Base-by-base conservation (phyloP, 192 early-diverging fungal genomes). In the Coemansia furcata region DNA sequence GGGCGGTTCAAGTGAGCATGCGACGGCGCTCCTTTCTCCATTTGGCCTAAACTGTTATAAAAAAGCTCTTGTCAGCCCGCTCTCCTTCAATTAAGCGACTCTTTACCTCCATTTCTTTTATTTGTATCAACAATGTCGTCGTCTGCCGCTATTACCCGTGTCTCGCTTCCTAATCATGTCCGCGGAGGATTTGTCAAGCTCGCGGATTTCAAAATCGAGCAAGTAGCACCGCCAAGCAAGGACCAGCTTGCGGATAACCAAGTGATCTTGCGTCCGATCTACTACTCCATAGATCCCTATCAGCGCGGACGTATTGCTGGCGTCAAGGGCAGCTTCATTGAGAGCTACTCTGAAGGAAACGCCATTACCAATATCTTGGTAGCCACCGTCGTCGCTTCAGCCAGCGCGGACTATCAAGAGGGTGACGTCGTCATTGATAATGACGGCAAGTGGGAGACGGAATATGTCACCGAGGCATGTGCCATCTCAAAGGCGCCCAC, bases 391-490 rank as follows among this genome's bases (percentile, higher is more conserved):
- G 62, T 89, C 60, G 83, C 86, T 29, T 89, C 88, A n/a, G 82
- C 78, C 43, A 87, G 85, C 71, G 63, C 74, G 26, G 80, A 84
- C 3, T 86, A 85, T 60, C 73, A 73, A 26, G 80, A 84, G 15
- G 92, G 91, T 33, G 95, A 95, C 55, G 82, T 93, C 19, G 93
- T 93, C 64, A 90, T 87, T 66, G 90, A 92, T 44, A 85, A 90
- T 59, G 88, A 93, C 23, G 90, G 88, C 59, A 92, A 82, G 39
- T 78, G 76, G 62, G 54, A 84, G 40, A 68, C 84, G 21, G 65
- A 76, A 64, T 81, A 86, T 40, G 69, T 67, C n/a, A 85, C 85
- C 38, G 85, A 90, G 59, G 62, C 85, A 33, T 65, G 81, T 21
- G 85, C 87, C 40, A 78, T 94, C 14, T 71, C 67, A 29, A 46